Base-by-base conservation (phyloP, 2,329 filamentous ascomycete species). In the Waltergamsia citrina region DNA sequence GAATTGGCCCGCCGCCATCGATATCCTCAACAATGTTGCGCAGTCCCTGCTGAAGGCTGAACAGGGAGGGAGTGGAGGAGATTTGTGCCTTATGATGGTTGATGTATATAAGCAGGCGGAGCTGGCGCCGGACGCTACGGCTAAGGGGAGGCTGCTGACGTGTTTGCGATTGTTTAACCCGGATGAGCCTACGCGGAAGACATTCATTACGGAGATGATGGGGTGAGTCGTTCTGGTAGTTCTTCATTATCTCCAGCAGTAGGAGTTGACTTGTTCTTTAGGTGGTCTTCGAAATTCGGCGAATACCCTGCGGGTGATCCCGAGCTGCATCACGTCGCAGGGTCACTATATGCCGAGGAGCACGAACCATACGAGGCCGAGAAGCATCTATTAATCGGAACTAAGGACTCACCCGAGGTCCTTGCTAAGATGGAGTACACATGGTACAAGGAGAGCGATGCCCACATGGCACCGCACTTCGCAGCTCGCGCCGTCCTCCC, bases 341-440 rank as follows among this genome's bases (percentile, higher is more conserved):
- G 92, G 33, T 79, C 77, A 21, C 65, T 95, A 28, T 94, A 86
- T 55, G 90, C 88, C n/a, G 82, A 93, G 51, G 90, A 95, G 48
- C 82, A 88, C 57, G 86, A 95, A 41, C 74, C 81, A 18, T 94
- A 94, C 65, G 88, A 95, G 39, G 92, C 93, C 11, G 93, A 98
- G 60, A 75, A 79, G 46, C 92, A 98, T 58, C 70, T 98, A 36
- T 60, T 88, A 32, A 70, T 95, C 25, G 93, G 92, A 40, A 96
- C 87, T 8, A 83, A 82, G 47, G 87, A 94, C 57, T 94, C 87
- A 0, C 74, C 88, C 24, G 79, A 86, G 45, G 70, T 83, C 9
- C 73, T 98, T 35, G 79, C 80, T 32, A 76, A 77, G 46, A 73
- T 96, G 60, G 86, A 96, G 58, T 96, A 94, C 57, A 71, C 79